Base-by-base conservation (phyloP, 805 yeast species). In the Candida succiphila region DNA sequence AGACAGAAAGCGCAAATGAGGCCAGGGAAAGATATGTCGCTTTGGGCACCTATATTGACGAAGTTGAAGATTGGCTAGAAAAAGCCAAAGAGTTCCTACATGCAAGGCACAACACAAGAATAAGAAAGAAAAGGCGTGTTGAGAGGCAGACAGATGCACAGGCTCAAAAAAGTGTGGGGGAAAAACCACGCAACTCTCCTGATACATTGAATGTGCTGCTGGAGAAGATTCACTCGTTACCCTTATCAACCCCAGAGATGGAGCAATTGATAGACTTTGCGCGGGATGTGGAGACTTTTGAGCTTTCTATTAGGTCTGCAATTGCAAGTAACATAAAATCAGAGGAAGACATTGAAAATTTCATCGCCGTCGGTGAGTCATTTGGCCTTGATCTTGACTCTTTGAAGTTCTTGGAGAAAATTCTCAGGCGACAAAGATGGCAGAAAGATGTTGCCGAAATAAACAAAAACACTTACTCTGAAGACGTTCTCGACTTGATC, bases 381-480 rank as follows among this genome's bases (percentile, higher is more conserved):
- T 70, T 78, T 46, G 82, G 82, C 4, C 51, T 82, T 25, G 64
- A 60, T 5, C 49, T 81, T 13, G 69, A 73, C 3, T 66, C 78
- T 5, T 48, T 61, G 10, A 63, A 62, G 17, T 36, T 58, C 15
- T 51, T 71, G 31, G 64, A 60, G 31, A 51, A 56, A 22, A 46
- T 67, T 4, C 51, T 62, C 9, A 42, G 54, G 21, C 57, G 66
- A 37, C 43, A 54, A 29, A 43, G 43, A 15, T 70, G 77, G 75
- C 23, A 61, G 17, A 53, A 54, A 3, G 45, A 41, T 29, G 31
- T 45, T 2, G 10, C 29, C 0, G 33, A 36, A 18, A 44, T 58
- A 13, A 48, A 50, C 19, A 52, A 51, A 33, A 53, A 56, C 24
- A 51, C 44, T 5, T 32, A 32, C 27, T 38, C 45, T 2, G 35